A percentile compares a stretch with the other conserved stretches of the same genome.
Conservation (phyloP, 2,329 filamentous ascomycete species). For the Claviceps sp. region DNA sequence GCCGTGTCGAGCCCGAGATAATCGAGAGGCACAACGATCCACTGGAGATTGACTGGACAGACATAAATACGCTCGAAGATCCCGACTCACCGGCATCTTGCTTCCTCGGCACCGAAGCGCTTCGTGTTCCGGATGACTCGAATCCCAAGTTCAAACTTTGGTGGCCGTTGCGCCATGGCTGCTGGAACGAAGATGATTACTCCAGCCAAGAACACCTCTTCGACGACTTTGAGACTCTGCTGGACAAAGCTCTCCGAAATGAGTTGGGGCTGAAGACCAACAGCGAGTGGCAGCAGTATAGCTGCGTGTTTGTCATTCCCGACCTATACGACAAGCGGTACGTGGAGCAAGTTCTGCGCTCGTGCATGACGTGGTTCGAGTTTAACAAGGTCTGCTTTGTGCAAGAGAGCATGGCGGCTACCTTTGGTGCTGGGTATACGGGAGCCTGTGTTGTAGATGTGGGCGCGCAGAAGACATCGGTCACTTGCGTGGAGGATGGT, state of each 20-base stretch:
- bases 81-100: conserved; percentile 47
- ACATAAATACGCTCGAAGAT: conserved; percentile 54
- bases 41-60: conserved; percentile 89
- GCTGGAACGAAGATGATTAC: conserved; percentile 86
- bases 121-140: conserved; percentile 81
- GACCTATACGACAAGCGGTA: conserved; percentile 94
- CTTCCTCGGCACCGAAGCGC: conserved; percentile 69
- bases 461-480: conserved; percentile 91
- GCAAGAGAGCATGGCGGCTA: conserved; percentile 88
- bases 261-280: conserved; percentile 68
- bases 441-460: conserved; percentile 92
- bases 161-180: conserved; percentile 81
- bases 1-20: conserved; percentile 65
- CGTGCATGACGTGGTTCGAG: conserved; percentile 78
- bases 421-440: conserved; percentile 89
- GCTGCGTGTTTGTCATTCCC: conserved; percentile 92
- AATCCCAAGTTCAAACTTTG: conserved; percentile 80
- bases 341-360: conserved; percentile 70
- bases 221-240: conserved; percentile 73
- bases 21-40: conserved; percentile 94
- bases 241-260: conserved; percentile 76
- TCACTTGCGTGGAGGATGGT: conserved; percentile 93
- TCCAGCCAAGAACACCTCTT: conserved; percentile 63
- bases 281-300: conserved; percentile 79
- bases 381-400: conserved; percentile 87